A percentile compares a stretch with the other conserved stretches of the same genome.
Evolutionary conservation across 2,329 filamentous ascomycete genomes (phyloP).

Genomic region (Lasiodiplodia hormozganensis): DNA sequence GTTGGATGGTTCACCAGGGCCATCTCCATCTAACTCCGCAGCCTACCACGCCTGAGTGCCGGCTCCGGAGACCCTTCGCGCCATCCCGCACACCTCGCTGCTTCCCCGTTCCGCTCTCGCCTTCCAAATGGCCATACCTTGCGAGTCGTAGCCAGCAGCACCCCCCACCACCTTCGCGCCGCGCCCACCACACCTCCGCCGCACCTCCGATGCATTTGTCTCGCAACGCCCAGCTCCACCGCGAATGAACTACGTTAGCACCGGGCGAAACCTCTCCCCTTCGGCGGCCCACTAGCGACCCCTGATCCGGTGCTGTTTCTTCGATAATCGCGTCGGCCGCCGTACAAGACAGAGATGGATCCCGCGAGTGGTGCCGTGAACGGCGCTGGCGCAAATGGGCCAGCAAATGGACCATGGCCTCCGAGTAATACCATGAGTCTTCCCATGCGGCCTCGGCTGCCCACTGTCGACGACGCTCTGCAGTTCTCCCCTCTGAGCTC

Average conservation of each 20-base stretch:
- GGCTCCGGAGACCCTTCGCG: constrained; percentile 10
- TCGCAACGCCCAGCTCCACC: background rate
- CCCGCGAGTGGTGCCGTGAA: constrained; percentile 23
- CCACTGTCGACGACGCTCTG: constrained; percentile 73
- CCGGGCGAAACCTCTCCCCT: background rate
- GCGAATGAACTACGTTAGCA: constrained; percentile 7
- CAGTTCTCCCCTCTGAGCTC: constrained; percentile 85
- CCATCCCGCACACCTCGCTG: background rate
- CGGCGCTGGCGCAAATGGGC: constrained; percentile 16
- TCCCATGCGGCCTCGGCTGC: constrained; percentile 47
- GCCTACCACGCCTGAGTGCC: constrained; percentile 10
- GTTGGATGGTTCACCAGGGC: constrained; percentile 5
- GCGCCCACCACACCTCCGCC: constrained; percentile 16
- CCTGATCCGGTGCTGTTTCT: background rate
- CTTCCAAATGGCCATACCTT: background rate
- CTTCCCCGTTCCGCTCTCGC: background rate
- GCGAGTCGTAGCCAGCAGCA: background rate
- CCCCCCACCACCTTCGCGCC: background rate
- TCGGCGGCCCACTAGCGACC: background rate
- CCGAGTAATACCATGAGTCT: constrained; percentile 37
- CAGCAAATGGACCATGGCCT: constrained; percentile 41
- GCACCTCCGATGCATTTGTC: constrained; percentile 19
- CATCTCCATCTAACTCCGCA: constrained; percentile 20
- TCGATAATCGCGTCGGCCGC: constrained; percentile 12
- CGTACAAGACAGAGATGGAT: constrained; percentile 24